Evolutionary conservation across 306 rosid species (phyloP).

Genomic region (Acacia melanoxylon): DNA sequence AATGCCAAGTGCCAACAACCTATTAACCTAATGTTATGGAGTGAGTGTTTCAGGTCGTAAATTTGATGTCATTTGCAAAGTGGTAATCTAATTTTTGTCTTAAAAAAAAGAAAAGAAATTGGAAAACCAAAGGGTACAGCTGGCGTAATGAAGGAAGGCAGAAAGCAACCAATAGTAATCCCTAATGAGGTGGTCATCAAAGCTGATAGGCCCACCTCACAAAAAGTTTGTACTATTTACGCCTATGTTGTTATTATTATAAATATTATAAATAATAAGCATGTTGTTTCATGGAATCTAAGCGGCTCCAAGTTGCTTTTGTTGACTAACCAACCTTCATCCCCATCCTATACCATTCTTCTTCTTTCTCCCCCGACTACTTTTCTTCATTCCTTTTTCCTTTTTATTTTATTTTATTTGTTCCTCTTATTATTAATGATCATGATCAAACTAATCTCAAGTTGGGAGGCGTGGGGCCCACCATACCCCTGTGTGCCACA

Average conservation of each 20-base stretch:
- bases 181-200: background rate
- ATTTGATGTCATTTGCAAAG: too few relatives aligned
- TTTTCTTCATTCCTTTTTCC: background rate
- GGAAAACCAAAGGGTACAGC: background rate
- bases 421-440: background rate
- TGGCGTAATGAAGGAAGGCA: background rate
- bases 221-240: too few relatives aligned
- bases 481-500: conserved; percentile 44
- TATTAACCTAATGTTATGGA: too few relatives aligned
- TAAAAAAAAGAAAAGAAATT: background rate
- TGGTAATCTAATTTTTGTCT: too few relatives aligned
- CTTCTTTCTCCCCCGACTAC: background rate
- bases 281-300: background rate
- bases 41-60: too few relatives aligned
- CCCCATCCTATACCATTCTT: background rate
- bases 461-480: conserved; percentile 21
- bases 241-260: too few relatives aligned
- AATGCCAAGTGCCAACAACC: too few relatives aligned
- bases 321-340: conserved; percentile 27
- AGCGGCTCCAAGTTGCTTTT: conserved; percentile 33
- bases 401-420: background rate
- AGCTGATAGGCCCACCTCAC: background rate
- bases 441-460: background rate
- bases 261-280: background rate
- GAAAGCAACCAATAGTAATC: background rate